Conservation (phyloP, 2,329 filamentous ascomycete species). For the Aspergillus fumigatus region DNA sequence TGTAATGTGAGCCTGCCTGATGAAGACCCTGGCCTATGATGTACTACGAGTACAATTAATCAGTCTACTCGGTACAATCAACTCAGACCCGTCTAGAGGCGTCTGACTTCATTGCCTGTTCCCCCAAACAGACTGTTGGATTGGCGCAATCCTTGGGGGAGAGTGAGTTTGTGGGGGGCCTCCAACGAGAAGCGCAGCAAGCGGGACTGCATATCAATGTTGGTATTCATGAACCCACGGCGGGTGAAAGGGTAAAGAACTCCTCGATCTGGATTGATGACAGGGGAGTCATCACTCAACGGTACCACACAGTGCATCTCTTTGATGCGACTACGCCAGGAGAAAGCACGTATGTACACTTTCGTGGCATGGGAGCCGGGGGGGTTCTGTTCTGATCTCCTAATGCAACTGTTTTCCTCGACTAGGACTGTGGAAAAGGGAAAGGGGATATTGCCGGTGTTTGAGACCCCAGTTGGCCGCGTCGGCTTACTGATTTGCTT, state of each 20-base stretch:
- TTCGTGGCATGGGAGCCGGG: not conserved
- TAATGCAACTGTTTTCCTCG: no score
- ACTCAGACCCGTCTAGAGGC: slow-evolving; percentile 82
- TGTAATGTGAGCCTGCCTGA: no score
- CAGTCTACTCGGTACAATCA: no score
- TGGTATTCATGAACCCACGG: slow-evolving; percentile 75
- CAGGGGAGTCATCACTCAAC: slow-evolving; percentile 53
- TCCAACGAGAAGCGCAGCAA: slow-evolving; percentile 62
- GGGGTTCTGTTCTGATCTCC: not conserved
- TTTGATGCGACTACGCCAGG: slow-evolving; percentile 68
- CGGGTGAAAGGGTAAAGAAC: slow-evolving; percentile 55
- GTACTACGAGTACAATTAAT: no score
- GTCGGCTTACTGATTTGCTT: slow-evolving; percentile 85
- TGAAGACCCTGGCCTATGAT: no score
- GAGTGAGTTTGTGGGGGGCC: slow-evolving; percentile 71
- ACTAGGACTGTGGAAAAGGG: slow-evolving; percentile 65
- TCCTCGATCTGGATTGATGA: slow-evolving; percentile 64
- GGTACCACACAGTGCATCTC: slow-evolving; percentile 89
- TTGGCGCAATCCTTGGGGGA: slow-evolving; percentile 63
- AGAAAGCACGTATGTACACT: slow-evolving; percentile 51
- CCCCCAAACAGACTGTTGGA: slow-evolving; percentile 63
- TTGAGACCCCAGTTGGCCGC: slow-evolving; percentile 67
- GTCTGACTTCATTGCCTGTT: slow-evolving; percentile 76
- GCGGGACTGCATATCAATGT: slow-evolving; percentile 72
- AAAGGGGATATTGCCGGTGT: slow-evolving; percentile 59